Evolutionary conservation across 352 stramenopile species (phyloP), one percentile per base, ranked within the genome.

Genomic region (Pythium scleroteichum): DNA sequence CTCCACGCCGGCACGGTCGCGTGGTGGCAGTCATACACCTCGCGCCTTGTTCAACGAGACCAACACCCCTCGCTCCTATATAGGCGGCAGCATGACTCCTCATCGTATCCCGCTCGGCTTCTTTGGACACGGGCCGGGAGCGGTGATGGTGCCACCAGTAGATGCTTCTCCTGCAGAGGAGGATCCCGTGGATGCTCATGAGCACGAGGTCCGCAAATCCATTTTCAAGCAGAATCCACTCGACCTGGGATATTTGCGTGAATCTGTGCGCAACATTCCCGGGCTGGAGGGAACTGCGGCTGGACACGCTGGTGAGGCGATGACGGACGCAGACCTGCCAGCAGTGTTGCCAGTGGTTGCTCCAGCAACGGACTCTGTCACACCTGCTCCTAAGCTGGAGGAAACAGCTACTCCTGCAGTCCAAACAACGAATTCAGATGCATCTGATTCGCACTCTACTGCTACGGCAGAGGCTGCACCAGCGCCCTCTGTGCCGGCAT

Each of bases 41-140:
- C 61, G 71, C 9, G 63, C 66, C 10, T 75, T 87, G 50, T 79
- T 79, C 52, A 81, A 84, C 48, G 82, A 89, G 19, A 84, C 49
- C 39, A 81, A 81, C 61, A 89, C 82, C 14, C 82, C 82, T 50
- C 78, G 82, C 35, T 89, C 82, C 41, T 89, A 89, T 68, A 87
- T 91, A 32, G 82, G 78, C 27, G 85, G 86, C 64, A 86, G 83
- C 40, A 64, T 89, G 24, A 91, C 82, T 13, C 79, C 79, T 1
- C 70, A 69, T 23, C 44, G 54, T 19, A 29, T 46, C 14, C 26
- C 20, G 8, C 13, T 42, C 4, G 38, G 38, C 5, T 44, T 44
- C 38, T 44, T 44, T 20, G 38, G 38, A 44, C 52, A 19, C 20
- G 33, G 22, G 33, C 33, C 14, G 50, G 41, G n/a, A 12, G 22